phyloP scores from a whole-genome alignment of 1,139 yeast species.

The Diutina siamensis region DNA sequence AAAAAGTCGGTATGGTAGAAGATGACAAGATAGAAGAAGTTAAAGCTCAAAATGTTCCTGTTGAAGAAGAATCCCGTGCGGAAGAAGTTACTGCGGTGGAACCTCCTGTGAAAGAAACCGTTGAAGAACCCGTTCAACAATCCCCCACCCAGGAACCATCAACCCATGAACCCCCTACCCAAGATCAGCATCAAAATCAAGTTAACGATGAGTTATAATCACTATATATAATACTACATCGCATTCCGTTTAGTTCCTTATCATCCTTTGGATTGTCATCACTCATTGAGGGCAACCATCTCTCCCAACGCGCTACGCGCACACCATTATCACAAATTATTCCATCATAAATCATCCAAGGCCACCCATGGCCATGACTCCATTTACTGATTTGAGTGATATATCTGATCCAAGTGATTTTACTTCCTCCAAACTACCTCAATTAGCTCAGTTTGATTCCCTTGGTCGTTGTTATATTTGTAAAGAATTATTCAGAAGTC shows the following conservation, averaged over 20 bases:
- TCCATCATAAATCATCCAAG: not conserved
- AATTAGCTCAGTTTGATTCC: conserved; percentile 51
- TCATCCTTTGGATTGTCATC: too few relatives aligned
- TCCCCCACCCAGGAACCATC: not conserved
- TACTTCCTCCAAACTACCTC: conserved; percentile 40
- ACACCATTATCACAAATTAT: not conserved
- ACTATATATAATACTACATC: not conserved
- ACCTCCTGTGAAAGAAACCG: not conserved
- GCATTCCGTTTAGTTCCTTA: not conserved
- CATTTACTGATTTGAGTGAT: not conserved
- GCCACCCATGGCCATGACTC: not conserved
- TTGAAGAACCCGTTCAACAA: not conserved
- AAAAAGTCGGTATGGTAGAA: not conserved
- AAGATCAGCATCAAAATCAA: too few relatives aligned
- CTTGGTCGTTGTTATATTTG: conserved; percentile 83
- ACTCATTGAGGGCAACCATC: not conserved
- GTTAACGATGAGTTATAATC: not conserved
- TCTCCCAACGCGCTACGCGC: not conserved
- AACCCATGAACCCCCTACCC: not conserved
- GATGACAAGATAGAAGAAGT: too few relatives aligned
- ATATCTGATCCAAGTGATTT: conserved; percentile 63
- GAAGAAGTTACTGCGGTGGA: not conserved
- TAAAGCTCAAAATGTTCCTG: too few relatives aligned
- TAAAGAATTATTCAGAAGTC: conserved; percentile 72
- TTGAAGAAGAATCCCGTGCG: not conserved